Conservation (phyloP, 2,329 filamentous ascomycete species). For the Monosporascus ibericus region DNA sequence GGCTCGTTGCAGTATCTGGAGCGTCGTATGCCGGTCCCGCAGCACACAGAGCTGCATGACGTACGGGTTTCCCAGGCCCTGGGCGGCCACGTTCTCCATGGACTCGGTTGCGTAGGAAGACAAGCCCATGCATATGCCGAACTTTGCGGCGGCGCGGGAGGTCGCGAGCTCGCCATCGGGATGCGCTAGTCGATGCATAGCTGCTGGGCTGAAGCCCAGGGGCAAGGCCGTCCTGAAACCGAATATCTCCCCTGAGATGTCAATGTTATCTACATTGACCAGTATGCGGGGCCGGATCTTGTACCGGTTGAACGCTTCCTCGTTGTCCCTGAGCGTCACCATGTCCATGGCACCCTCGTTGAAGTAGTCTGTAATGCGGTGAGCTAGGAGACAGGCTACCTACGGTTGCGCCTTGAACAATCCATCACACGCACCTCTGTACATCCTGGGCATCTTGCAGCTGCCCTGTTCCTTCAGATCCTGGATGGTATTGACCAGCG, state of each 20-base stretch:
- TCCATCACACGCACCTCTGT: conserved; percentile 21
- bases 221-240: conserved; percentile 40
- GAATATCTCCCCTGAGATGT: conserved; percentile 36
- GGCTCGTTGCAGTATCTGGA: conserved; percentile 34
- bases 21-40: conserved; percentile 37
- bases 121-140: conserved; percentile 39
- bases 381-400: not conserved
- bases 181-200: conserved; percentile 47
- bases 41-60: conserved; percentile 51
- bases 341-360: conserved; percentile 52
- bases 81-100: conserved; percentile 38
- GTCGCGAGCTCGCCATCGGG: conserved; percentile 45
- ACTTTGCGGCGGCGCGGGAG: conserved; percentile 37
- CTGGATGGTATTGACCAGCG: conserved; percentile 24
- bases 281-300: conserved; percentile 40
- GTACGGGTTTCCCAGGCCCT: conserved; percentile 35
- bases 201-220: conserved; percentile 47
- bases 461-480: conserved; percentile 35
- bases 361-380: conserved; percentile 40
- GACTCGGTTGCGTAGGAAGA: conserved; percentile 39
- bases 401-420: not conserved
- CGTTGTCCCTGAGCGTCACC: conserved; percentile 47
- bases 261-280: conserved; percentile 29
- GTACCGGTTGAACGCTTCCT: conserved; percentile 44
- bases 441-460: conserved; percentile 32